These are phyloP conservation scores for Panellus pusillus DNA, from an alignment of 768 basidiomycete genomes.

Conservation along the genomic window DNA sequence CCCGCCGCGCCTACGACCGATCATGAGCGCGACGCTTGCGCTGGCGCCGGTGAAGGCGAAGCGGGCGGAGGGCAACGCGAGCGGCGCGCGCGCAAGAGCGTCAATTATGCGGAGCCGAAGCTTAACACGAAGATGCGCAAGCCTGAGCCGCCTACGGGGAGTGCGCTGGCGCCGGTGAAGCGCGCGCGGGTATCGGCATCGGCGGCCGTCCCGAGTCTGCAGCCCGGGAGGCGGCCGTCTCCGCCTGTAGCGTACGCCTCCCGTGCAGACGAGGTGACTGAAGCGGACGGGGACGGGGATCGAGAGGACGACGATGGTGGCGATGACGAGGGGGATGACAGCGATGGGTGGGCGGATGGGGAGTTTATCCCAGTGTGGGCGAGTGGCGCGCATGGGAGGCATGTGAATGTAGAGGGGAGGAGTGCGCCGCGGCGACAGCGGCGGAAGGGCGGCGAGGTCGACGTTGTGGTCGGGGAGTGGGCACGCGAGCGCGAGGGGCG, in stretches of 20 bases:
- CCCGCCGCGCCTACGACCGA: conserved; percentile 19
- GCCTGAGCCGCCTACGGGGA: conserved; percentile 54
- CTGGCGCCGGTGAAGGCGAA: conserved; percentile 28
- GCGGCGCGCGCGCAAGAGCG: conserved; percentile 67
- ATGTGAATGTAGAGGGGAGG: conserved; percentile 18
- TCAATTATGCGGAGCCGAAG: conserved; percentile 88
- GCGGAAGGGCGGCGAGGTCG: conserved; percentile 7
- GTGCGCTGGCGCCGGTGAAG: conserved; percentile 39
- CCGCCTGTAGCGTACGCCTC: conserved; percentile 10
- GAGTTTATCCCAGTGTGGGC: conserved; percentile 45
- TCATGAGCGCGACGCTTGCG: conserved; percentile 22
- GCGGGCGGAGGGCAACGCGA: conserved; percentile 44
- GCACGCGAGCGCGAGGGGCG: conserved; percentile 10
- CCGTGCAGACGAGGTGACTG: conserved; percentile 25
- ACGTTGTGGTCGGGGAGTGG: conserved; percentile 7
- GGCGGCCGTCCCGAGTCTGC: conserved; percentile 35
- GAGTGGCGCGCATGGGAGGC: not conserved
- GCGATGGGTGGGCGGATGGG: conserved; percentile 71
- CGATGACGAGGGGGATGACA: conserved; percentile 57
- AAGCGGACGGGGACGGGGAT: conserved; percentile 20
- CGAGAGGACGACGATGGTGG: conserved; percentile 40
- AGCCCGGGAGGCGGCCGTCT: conserved; percentile 25
- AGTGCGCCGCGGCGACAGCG: not conserved
- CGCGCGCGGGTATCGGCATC: conserved; percentile 46
- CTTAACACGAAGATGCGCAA: conserved; percentile 93